These are phyloP conservation scores for Colletotrichum gigasporum DNA, from an alignment of 2,329 filamentous ascomycete species.

Conservation along the genomic window DNA sequence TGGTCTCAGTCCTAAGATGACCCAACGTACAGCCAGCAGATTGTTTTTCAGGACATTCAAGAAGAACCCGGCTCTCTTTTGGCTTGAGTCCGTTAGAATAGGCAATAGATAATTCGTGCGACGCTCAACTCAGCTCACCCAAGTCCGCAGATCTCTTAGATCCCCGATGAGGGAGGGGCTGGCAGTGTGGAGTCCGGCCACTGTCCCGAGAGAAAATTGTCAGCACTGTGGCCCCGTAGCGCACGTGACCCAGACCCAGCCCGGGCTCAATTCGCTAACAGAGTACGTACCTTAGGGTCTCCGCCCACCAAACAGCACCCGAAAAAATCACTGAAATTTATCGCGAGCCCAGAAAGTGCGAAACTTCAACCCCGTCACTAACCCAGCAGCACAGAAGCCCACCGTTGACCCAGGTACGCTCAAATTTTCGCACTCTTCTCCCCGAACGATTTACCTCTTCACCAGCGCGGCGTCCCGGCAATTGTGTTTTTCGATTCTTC, in stretches of 20 bases:
- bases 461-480: conserved; percentile 23
- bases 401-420: conserved; percentile 51
- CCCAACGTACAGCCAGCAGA: too few relatives aligned
- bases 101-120: too few relatives aligned
- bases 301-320: conserved; percentile 48
- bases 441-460: conserved; percentile 1
- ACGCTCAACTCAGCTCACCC: too few relatives aligned
- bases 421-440: conserved; percentile 1
- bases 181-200: not conserved
- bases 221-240: not conserved
- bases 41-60: too few relatives aligned
- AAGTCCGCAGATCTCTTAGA: not conserved
- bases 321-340: conserved; percentile 50
- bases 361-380: conserved; percentile 43
- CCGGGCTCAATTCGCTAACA: conserved; percentile 37
- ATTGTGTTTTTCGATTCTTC: not conserved
- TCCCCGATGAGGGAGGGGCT: not conserved
- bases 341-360: conserved; percentile 41
- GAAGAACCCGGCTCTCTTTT: too few relatives aligned
- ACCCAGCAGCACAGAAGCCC: conserved; percentile 40
- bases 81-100: too few relatives aligned
- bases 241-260: conserved; percentile 19
- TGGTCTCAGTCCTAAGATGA: too few relatives aligned
- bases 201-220: not conserved
- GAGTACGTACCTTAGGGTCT: conserved; percentile 47